Conservation (phyloP, 768 basidiomycete genomes). For the Naganishia vaughanmartiniae region DNA sequence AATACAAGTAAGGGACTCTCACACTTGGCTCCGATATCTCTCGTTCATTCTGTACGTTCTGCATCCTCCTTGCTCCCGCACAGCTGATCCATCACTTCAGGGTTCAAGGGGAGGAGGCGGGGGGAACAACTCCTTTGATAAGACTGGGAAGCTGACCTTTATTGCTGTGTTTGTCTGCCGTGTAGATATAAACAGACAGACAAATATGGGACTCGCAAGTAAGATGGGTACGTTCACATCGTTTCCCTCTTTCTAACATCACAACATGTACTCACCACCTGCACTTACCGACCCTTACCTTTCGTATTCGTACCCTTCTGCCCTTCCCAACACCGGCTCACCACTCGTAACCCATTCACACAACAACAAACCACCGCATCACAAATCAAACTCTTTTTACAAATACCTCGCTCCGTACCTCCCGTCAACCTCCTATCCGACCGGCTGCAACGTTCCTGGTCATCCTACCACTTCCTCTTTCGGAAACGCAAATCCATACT, state of each 20-base stretch:
- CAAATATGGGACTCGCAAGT: slow-evolving; percentile 11
- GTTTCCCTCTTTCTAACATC: neutral
- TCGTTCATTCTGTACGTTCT: neutral
- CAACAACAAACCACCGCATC: neutral
- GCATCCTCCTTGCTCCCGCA: neutral
- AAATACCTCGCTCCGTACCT: neutral
- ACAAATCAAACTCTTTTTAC: slow-evolving; percentile 4
- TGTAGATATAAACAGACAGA: neutral
- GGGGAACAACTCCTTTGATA: neutral
- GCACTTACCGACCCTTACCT: neutral
- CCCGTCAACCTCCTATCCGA: neutral
- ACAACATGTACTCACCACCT: slow-evolving; percentile 16
- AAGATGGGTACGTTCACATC: slow-evolving; percentile 12
- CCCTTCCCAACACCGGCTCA: neutral
- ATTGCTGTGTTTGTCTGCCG: neutral
- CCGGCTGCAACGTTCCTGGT: neutral
- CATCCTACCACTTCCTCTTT: neutral
- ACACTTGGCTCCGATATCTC: neutral
- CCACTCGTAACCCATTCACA: slow-evolving; percentile 8
- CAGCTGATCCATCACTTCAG: too few species aligned
- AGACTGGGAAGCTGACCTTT: neutral
- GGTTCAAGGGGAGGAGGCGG: too few species aligned
- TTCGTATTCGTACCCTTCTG: neutral
- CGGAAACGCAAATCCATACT: too few species aligned
- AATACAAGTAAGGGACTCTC: too few species aligned